Evolutionary conservation across 108 stramenopile genomes (phyloP), one percentile per base, ranked within the genome.

Genomic region (Licmophora abbreviata): DNA sequence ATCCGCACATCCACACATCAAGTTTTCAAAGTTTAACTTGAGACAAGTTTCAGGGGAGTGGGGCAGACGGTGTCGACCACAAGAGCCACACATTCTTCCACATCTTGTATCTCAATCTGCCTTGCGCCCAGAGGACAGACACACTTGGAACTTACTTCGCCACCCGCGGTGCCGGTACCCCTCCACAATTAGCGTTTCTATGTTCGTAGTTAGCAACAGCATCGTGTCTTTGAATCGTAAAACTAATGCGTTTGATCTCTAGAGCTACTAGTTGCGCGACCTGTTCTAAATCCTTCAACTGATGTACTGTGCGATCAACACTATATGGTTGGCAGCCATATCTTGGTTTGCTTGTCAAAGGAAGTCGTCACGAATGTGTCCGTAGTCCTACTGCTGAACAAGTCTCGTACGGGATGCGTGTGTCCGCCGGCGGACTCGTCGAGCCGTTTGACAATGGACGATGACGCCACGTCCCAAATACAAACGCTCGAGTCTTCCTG

Each of bases 401-500:
- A 62, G 41, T 79, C 85, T 18, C 89, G 71, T 26, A 91, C 64
- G 27, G 68, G 57, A 18, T 66, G 63, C 15, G 54, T 48, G 27
- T 90, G 88, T 9, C 79, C 81, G n/a, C 70, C 59, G 14, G 11
- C 18, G 1, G 36, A 55, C 21, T 64, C 67, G 12, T 69, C 75
- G 6, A 87, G 55, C 36, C 63, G 68, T 35, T 81, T 69, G 10
- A 85, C 85, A 32, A 91, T 75, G 26, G 66, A 59, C 3, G 75
- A 46, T 9, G 69, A 73, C n/a, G 85, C 82, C 42, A 91, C 64
- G 43, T 91, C 89, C 89, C 89, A 91, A 29, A 91, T 81, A 41
- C 69, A 73, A 7, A 85, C 25, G 24, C 61, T 65, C 20, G 65
- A 58, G 23, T 84, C 82, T 14, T 82, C 66, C 66, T 91, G 89